Evolutionary conservation across 2,329 filamentous ascomycete genomes (phyloP).

Genomic region (Neurospora sp.): DNA sequence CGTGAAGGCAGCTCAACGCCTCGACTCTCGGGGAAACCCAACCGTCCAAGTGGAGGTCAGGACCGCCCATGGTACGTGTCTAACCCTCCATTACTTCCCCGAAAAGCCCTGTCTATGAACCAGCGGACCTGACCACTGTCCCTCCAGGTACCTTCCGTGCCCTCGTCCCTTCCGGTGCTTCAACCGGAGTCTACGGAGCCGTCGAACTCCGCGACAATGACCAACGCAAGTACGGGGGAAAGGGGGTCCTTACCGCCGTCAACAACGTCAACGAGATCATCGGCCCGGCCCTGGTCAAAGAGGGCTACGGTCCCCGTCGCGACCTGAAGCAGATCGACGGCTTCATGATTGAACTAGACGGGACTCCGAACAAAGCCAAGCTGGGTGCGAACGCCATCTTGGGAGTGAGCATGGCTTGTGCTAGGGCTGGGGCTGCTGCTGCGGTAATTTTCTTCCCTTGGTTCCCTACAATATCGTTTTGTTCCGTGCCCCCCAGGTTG

Average conservation of each 20-base stretch:
- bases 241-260: constrained; percentile 45
- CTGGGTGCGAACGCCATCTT: constrained; percentile 52
- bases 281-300: constrained; percentile 42
- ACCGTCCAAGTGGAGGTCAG: constrained; percentile 24
- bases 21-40: constrained; percentile 26
- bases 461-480: background rate
- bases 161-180: constrained; percentile 25
- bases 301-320: constrained; percentile 38
- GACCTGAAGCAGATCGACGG: constrained; percentile 43
- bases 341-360: constrained; percentile 44
- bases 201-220: constrained; percentile 34
- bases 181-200: constrained; percentile 25
- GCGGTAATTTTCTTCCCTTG: constrained; percentile 16
- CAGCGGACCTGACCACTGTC: background rate
- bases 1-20: constrained; percentile 2
- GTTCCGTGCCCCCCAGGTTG: background rate
- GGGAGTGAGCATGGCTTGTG: constrained; percentile 49
- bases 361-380: constrained; percentile 47
- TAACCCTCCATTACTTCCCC: background rate
- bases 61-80: constrained; percentile 16
- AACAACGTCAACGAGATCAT: constrained; percentile 44
- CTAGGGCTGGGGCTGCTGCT: constrained; percentile 46
- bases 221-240: constrained; percentile 41
- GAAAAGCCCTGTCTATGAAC: background rate
- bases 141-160: constrained; percentile 21